Base-by-base conservation (phyloP, 1,284 basidiomycete genomes). In the Albatrellus sp. region DNA sequence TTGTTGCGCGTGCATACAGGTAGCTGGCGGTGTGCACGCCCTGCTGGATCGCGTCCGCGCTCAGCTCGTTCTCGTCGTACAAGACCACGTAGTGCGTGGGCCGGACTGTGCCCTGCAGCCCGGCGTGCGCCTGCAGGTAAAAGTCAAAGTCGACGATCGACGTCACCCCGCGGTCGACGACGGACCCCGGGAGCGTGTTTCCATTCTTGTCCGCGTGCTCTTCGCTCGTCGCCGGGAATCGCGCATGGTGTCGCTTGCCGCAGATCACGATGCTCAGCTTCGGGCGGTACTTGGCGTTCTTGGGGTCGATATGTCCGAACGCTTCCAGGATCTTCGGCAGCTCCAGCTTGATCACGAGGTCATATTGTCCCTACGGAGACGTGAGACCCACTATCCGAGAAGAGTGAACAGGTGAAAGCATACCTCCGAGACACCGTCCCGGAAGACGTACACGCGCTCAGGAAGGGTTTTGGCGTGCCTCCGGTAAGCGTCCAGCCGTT, bases 231-330 rank as follows among this genome's bases (percentile, higher is more conserved):
- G 82, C 68, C 58, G 67, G 82, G 57, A 80, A 76, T 34, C 76
- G 72, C 0, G 83, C 77, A 54, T 89, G 75, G 54, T 90, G 87
- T 0, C 85, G 74, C 59, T 89, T 90, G 7, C 82, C 82, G 55
- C 82, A 87, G 44, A 88, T 71, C 48, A 83, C 64, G 54, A 87
- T 84, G 7, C 80, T 77, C 8, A 90, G 55, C 39, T 69, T 66
- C 0, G 84, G 87, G 16, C 59, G 57, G 55, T 84, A 87, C 1
- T 65, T 30, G 60, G 60, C 20, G 60, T 53, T 66, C 40, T 61
- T 57, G 5, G 66, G 58, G 14, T 60, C 66, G 37, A 83, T 61
- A 44, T 66, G 70, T 52, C 68, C 63, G 62, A 80, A 81, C 0
- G 82, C 77, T 1, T 66, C 62, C 8, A 68, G 55, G 16, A 86